A percentile compares a stretch with the other conserved stretches of the same genome.
Evolutionary conservation across 2,329 filamentous ascomycete genomes (phyloP).

Genomic region (Colletotrichum cuscutae): DNA sequence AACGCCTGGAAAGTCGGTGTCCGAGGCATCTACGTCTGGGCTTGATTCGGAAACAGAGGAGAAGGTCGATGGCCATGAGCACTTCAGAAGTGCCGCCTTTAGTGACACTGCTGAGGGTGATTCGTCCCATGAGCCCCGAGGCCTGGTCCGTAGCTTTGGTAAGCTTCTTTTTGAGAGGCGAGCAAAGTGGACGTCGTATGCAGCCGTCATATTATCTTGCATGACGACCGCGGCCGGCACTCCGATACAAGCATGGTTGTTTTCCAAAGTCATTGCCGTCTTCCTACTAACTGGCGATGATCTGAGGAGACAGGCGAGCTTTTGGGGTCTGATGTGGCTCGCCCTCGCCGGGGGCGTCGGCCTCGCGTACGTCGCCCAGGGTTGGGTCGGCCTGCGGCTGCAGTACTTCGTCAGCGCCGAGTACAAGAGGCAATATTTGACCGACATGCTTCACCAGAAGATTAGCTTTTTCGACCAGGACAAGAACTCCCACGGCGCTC

Average conservation of each 20-base stretch:
- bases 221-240: constrained; percentile 41
- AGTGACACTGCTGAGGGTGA: background rate
- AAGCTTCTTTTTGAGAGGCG: constrained; percentile 38
- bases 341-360: constrained; percentile 43
- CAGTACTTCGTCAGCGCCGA: constrained; percentile 34
- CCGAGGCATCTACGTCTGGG: background rate
- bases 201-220: constrained; percentile 39
- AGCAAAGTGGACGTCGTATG: constrained; percentile 39
- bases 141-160: constrained; percentile 30
- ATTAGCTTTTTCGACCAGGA: constrained; percentile 44
- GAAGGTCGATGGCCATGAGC: constrained; percentile 5
- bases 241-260: constrained; percentile 44
- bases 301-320: constrained; percentile 31
- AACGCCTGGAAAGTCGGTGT: background rate
- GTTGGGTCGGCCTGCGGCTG: constrained; percentile 36
- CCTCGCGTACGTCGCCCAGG: constrained; percentile 40
- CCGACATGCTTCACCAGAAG: constrained; percentile 43
- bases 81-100: background rate
- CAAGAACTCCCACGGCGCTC: constrained; percentile 41
- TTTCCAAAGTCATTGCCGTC: constrained; percentile 40
- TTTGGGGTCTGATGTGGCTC: constrained; percentile 46
- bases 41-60: constrained; percentile 13
- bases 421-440: constrained; percentile 41
- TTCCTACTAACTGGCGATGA: constrained; percentile 38
- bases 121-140: constrained; percentile 1